phyloP scores from a whole-genome alignment of 1,139 yeast genomes.

The Protomyces gravidus region DNA sequence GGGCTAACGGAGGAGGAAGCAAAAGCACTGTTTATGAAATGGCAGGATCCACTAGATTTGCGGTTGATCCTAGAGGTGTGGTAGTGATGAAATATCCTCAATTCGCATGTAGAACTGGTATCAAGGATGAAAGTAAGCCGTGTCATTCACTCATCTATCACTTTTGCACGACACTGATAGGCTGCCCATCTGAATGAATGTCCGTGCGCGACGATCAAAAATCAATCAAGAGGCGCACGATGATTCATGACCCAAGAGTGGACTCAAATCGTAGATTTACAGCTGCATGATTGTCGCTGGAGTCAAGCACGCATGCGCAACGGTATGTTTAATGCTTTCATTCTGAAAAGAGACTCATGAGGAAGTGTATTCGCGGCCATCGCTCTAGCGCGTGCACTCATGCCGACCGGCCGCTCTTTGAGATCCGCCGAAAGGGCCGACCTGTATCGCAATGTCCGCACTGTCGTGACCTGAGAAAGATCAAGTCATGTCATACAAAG shows the following conservation, averaged over 20 bases:
- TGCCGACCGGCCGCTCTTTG: constrained; percentile 68
- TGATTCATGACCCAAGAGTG: no score
- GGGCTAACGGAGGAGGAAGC: constrained; percentile 55
- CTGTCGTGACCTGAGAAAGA: constrained; percentile 29
- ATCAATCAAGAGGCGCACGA: no score
- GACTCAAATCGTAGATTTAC: no score
- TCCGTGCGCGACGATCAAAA: no score
- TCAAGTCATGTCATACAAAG: constrained; percentile 48
- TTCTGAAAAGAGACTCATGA: no score
- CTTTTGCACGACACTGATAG: no score
- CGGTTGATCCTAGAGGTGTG: constrained; percentile 27
- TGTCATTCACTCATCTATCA: no score
- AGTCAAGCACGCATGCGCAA: constrained; percentile 26
- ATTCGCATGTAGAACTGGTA: not conserved
- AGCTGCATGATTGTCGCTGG: constrained; percentile 19
- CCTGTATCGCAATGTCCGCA: constrained; percentile 47
- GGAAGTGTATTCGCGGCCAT: constrained; percentile 46
- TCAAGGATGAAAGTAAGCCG: not conserved
- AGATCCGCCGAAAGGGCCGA: constrained; percentile 84
- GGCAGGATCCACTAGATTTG: constrained; percentile 29
- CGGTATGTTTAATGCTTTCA: no score
- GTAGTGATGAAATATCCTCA: not conserved
- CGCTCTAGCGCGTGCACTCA: constrained; percentile 84
- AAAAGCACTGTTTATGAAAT: constrained; percentile 44
- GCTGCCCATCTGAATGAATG: no score